Conservation (phyloP, 1,284 basidiomycete genomes). For the Heliocybe sulcata region DNA sequence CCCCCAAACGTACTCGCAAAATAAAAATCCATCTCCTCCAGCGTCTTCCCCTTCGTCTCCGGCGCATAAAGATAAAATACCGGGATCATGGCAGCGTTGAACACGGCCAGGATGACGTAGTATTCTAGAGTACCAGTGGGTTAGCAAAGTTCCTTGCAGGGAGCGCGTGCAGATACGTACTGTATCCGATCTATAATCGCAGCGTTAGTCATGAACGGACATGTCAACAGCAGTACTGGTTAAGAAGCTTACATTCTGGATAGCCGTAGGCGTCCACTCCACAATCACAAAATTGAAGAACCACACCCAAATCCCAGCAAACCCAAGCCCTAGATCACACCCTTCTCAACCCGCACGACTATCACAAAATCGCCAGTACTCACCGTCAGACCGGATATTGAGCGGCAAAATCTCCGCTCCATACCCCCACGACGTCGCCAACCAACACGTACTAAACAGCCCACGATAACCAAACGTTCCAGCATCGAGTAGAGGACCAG, state of each 20-base stretch:
- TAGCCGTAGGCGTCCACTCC: not conserved
- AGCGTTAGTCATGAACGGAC: no score
- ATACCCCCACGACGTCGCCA: not conserved
- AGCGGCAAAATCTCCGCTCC: not conserved
- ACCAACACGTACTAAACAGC: not conserved
- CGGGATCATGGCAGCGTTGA: not conserved
- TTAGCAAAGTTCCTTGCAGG: not conserved
- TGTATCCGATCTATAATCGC: slow-evolving; percentile 1
- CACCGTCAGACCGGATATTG: not conserved
- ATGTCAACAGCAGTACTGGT: no score
- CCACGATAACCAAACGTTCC: not conserved
- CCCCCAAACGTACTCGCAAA: not conserved
- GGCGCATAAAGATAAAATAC: not conserved
- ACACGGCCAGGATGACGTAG: not conserved
- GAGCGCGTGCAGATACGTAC: not conserved
- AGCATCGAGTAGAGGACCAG: not conserved
- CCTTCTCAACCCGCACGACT: not conserved
- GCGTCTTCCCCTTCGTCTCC: not conserved
- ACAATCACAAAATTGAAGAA: slow-evolving; percentile 3
- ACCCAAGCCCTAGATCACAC: not conserved
- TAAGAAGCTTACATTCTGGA: slow-evolving; percentile 1
- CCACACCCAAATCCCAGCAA: not conserved
- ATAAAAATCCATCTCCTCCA: slow-evolving; percentile 2
- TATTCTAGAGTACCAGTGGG: not conserved
- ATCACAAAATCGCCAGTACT: not conserved